Evolutionary conservation across 768 basidiomycete species (phyloP), one percentile per base, ranked within the genome.

Genomic region (Agrocybe pediades): DNA sequence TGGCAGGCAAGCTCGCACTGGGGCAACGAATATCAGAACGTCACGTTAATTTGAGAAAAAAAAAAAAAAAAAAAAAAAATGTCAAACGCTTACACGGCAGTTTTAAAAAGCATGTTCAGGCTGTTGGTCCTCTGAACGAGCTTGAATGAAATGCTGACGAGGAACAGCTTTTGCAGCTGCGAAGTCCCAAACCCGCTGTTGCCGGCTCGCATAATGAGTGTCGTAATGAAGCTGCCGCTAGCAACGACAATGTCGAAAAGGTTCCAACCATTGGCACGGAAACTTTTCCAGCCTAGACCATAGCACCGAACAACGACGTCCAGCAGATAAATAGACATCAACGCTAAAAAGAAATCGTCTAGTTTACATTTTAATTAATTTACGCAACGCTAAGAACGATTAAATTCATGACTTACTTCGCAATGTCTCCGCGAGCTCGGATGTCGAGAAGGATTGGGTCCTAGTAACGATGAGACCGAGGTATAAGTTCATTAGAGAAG

Each of bases 51-150:
- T 7, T 27, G 16, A 9, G 0, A n/a, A n/a, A n/a, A n/a, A n/a
- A n/a, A n/a, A n/a, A n/a, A n/a, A n/a, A n/a, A n/a, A n/a, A n/a
- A n/a, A n/a, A n/a, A n/a, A 8, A n/a, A 46, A 41, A 6, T 21
- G 21, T 23, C 8, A 17, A 27, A 25, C 21, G 33, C 94, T 46
- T 76, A 96, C 93, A 91, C 83, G 5, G 92, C 90, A 16, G 94
- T 97, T 74, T 98, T 98, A 82, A 98, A 98, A 16, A 98, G 77
- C 73, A 95, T 92, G 64, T 98, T 98, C 57, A 98, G 75, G 57
- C 84, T 85, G 63, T 92, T 86, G 55, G 87, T 88, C 39, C 90
- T 81, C 63, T 98, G 92, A 0, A 97, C 91, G 9, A 98, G 82
- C 69, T 98, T 98, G 80, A 98, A 88, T 0, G 92, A 87, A 54